phyloP scores from a whole-genome alignment of 2,329 filamentous ascomycete species.

The Proliferodiscus dingleyae region DNA sequence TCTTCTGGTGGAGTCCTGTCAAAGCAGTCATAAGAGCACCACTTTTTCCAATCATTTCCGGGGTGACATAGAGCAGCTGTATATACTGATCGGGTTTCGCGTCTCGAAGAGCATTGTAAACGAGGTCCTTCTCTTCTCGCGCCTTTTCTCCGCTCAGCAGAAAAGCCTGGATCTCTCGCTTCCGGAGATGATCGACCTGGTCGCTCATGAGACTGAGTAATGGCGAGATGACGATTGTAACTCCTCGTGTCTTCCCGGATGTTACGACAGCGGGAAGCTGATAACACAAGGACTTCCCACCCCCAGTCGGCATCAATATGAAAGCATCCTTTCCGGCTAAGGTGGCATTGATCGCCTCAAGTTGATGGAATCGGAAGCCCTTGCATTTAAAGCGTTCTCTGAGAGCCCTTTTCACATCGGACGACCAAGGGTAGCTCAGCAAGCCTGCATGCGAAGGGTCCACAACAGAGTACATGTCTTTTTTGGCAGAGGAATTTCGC shows the following conservation, averaged over 20 bases:
- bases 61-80: constrained; percentile 89
- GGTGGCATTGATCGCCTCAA: constrained; percentile 94
- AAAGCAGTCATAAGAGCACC: constrained; percentile 61
- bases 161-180: constrained; percentile 71
- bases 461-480: constrained; percentile 29
- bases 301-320: constrained; percentile 95
- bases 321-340: constrained; percentile 84
- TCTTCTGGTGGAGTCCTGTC: constrained; percentile 59
- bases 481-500: constrained; percentile 11
- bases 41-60: constrained; percentile 92
- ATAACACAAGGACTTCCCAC: constrained; percentile 95
- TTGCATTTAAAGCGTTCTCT: constrained; percentile 78
- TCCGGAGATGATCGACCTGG: constrained; percentile 78
- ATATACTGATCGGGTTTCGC: constrained; percentile 68
- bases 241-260: constrained; percentile 74
- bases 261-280: constrained; percentile 84
- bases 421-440: constrained; percentile 75
- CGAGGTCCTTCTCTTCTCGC: constrained; percentile 57
- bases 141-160: constrained; percentile 75
- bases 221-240: constrained; percentile 93
- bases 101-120: constrained; percentile 57
- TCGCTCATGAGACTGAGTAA: constrained; percentile 96
- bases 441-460: constrained; percentile 39
- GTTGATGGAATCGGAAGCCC: constrained; percentile 84
- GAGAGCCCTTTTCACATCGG: constrained; percentile 75